Evolutionary conservation across 768 basidiomycete genomes (phyloP).

Genomic region (Pleurotus pulmonarius): DNA sequence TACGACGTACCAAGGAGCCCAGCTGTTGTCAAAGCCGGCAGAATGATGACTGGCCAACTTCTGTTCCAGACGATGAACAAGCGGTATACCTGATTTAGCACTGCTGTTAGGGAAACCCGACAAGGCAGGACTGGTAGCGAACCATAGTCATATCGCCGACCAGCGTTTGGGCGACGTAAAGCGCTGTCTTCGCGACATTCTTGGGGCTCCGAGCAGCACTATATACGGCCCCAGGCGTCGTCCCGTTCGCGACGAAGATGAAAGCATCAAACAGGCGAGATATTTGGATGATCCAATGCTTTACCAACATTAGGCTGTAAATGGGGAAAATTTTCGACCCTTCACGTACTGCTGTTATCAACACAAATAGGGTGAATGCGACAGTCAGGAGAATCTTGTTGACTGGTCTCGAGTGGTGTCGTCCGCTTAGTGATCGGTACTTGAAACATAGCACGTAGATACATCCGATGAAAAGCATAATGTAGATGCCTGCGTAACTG

Average conservation of each 20-base stretch:
- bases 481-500: neutral
- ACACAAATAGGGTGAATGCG: neutral
- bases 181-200: conserved; percentile 5
- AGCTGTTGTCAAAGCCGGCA: conserved; percentile 1
- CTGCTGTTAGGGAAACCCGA: neutral
- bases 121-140: neutral
- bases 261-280: conserved; percentile 7
- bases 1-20: conserved; percentile 1
- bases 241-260: neutral
- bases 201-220: neutral
- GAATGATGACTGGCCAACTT: conserved; percentile 1
- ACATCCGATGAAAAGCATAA: conserved; percentile 6
- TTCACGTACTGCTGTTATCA: conserved; percentile 5
- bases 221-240: neutral
- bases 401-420: conserved; percentile 1
- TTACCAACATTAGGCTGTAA: neutral
- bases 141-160: conserved; percentile 7
- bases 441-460: conserved; percentile 1
- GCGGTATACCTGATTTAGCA: conserved; percentile 1
- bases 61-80: conserved; percentile 6
- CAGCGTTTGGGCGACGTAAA: conserved; percentile 6
- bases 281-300: conserved; percentile 7
- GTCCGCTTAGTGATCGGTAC: neutral
- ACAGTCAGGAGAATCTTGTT: conserved; percentile 4
- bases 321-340: neutral